Base-by-base conservation (phyloP, 371 early-diverging fungal genomes). In the Quaeritorhiza haematococci region DNA sequence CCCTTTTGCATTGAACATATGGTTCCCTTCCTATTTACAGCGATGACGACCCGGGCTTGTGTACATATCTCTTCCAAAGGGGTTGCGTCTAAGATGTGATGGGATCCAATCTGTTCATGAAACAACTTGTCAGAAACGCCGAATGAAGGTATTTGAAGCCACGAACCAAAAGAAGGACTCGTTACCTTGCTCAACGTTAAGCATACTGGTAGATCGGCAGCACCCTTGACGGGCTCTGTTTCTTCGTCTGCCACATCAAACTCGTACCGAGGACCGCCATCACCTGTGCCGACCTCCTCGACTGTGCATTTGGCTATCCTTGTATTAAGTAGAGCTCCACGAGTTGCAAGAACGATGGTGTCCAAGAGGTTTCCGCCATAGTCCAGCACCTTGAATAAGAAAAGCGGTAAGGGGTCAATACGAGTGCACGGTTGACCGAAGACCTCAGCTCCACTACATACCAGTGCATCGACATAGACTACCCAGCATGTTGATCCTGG, bases 211-310 rank as follows among this genome's bases (percentile, higher is more conserved):
- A 90, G 71, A 38, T 84, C 72, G 23, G 88, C 86, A 66, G 80
- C 77, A 10, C 94, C 95, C 8, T 71, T 69, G 2, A 96, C 70
- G 21, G 78, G 66, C 48, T 85, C 86, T 23, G 91, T 88, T 54
- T 88, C 91, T 44, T 91, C 91, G 65, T 92, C 94, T 47, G 86
- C 75, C 3, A 94, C 82, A 46, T 93, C 94, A 68, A 91, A 93
- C 49, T 93, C 94, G 50, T 83, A 78, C 56, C 85, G 83, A 0
- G 89, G 90, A 50, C 33, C 50, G n/a, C n/a, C n/a, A n/a, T n/a
- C n/a, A n/a, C n/a, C n/a, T n/a, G n/a, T n/a, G 53, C 86, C 89
- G 23, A 72, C 69, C 48, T 71, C 58, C 32, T 80, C 78, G 35
- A 84, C 74, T 0, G 81, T 80, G 23, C 83, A 62, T 50, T 86